A percentile compares a stretch with the other conserved stretches of the same genome.
These are phyloP conservation scores for Acer negundo DNA, from an alignment of 345 rosid species.

Conservation along the genomic window DNA sequence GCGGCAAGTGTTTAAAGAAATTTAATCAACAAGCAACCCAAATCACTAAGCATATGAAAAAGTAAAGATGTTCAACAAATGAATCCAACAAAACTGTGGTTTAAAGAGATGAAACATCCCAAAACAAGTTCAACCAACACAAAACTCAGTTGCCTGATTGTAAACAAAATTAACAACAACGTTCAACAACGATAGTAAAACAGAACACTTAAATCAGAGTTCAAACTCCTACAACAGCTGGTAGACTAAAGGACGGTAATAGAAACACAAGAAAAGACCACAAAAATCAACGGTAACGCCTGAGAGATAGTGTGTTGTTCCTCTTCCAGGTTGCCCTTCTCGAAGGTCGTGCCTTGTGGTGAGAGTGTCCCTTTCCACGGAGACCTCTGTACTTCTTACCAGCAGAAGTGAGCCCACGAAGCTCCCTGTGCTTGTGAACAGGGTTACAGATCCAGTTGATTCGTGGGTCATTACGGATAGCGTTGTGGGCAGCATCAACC, in stretches of 20 bases:
- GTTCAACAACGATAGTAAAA: not conserved
- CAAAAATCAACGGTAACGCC: conserved; percentile 60
- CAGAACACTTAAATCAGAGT: not conserved
- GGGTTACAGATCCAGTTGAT: conserved; percentile 89
- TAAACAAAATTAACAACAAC: not conserved
- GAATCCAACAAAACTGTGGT: not conserved
- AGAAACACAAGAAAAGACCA: conserved; percentile 16
- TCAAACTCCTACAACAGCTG: conserved; percentile 1
- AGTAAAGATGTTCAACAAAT: not conserved
- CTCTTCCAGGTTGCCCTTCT: conserved; percentile 87
- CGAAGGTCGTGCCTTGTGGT: conserved; percentile 79
- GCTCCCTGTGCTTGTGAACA: conserved; percentile 84
- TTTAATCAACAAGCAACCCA: not conserved
- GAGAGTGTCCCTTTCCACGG: conserved; percentile 72
- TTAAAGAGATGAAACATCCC: not conserved
- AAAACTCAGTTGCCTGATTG: conserved; percentile 14
- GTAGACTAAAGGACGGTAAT: conserved; percentile 17
- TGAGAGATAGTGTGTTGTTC: conserved; percentile 58
- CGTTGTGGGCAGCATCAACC: conserved; percentile 75
- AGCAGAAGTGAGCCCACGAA: conserved; percentile 80
- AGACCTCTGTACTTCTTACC: conserved; percentile 88
- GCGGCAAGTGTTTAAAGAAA: too few species aligned
- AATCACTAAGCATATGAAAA: not conserved
- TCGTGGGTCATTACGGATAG: conserved; percentile 73
- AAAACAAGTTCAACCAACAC: not conserved